phyloP scores from a whole-genome alignment of 148 eudicot species.

The Spergularia bocconei region DNA sequence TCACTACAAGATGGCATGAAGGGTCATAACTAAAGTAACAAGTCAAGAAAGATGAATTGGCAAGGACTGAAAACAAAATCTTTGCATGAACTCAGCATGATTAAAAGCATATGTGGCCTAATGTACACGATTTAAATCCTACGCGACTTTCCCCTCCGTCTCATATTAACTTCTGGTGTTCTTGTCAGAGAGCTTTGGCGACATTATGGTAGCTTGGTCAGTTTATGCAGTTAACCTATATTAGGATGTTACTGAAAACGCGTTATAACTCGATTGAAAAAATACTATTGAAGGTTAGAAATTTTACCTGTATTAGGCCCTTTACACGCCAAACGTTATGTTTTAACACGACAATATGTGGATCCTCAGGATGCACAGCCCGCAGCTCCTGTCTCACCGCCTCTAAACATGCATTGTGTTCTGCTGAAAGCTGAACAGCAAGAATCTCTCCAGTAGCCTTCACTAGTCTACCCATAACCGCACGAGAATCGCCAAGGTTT shows the following conservation, averaged over 20 bases:
- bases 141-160: too few species aligned
- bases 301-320: constrained; percentile 73
- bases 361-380: constrained; percentile 73
- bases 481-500: constrained; percentile 81
- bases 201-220: not conserved
- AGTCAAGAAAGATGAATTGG: not conserved
- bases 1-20: not conserved
- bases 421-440: constrained; percentile 68
- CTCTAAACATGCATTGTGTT: constrained; percentile 74
- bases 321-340: constrained; percentile 91
- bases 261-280: not conserved
- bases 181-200: too few species aligned
- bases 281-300: not conserved
- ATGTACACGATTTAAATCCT: too few species aligned
- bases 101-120: too few species aligned
- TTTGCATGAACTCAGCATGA: not conserved
- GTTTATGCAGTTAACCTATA: not conserved
- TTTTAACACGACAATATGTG: constrained; percentile 76
- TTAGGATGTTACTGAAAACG: not conserved
- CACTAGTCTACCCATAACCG: constrained; percentile 73
- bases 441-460: constrained; percentile 73
- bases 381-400: constrained; percentile 73
- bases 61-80: not conserved
- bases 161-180: too few species aligned
- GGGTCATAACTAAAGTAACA: not conserved